Evolutionary conservation across 495 filamentous ascomycete species (phyloP), one percentile per base, ranked within the genome.

Genomic region (Apiosordaria backusii): DNA sequence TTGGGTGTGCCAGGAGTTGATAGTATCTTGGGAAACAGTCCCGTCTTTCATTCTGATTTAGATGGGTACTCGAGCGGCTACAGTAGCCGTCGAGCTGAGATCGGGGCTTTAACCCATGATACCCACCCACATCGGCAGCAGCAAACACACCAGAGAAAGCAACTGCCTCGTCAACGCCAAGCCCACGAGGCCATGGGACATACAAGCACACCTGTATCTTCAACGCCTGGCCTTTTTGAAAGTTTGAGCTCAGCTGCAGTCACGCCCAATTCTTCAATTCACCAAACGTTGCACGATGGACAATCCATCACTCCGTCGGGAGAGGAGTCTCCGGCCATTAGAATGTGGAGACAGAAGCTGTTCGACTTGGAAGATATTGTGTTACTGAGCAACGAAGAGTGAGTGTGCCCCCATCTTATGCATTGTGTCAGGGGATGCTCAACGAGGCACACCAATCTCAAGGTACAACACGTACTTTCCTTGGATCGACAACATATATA

Each of bases 401-500:
- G 86, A 68, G 87, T 78, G 29, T 65, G 50, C 40, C 15, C 65
- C n/a, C 16, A 13, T 13, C 35, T 10, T 45, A 13, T 45, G 35
- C 16, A 3, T 45, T 45, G 4, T 40, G 62, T 57, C 19, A 57
- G 13, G n/a, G 55, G 57, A 60, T 61, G 15, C 54, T 69, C 52
- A 63, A 50, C 18, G 18, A 26, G 4, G 13, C 65, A 60, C 50
- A 21, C 24, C 15, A 15, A 10, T 25, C 53, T 40, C 57, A 71
- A 94, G 92, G 75, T 95, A 91, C 77, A 86, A 91, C 69, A 93
- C 86, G 21, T 97, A 95, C 77, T 97, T 93, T 73, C 91, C 92
- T 0, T 91, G 94, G 76, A 83, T 96, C 71, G 92, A 97, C 77
- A 97, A 97, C 75, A 86, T 97, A 58, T 97, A 94, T 75, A 94